Evolutionary conservation across 2,329 filamentous ascomycete species (phyloP), one percentile per base, ranked within the genome.

Genomic region (Monosporascus ibericus): DNA sequence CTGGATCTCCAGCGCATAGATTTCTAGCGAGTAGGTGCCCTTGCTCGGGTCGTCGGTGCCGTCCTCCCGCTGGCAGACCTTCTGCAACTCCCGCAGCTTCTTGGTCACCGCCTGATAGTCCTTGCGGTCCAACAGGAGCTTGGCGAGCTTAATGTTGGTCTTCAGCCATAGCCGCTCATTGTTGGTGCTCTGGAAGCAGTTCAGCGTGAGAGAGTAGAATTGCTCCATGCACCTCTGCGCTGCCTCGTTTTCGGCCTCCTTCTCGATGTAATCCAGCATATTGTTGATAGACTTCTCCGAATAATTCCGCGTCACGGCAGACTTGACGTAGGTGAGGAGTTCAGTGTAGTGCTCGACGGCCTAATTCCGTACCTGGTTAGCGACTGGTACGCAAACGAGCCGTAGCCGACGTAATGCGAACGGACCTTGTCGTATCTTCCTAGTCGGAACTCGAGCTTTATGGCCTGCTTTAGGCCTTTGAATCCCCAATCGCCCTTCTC

Each of bases 211-310:
- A 1, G 90, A 92, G 72, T 97, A 99, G 76, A 99, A 96, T 58
- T 90, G 82, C 69, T 96, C 92, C 85, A 97, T 95, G 70, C 87
- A 92, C 57, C 82, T 77, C 24, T 88, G 85, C 44, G 85, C 82
- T 7, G 84, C 81, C 52, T 86, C 86, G 39, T 83, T 72, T 27
- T 86, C 80, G 14, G 84, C 79, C n/a, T 84, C 88, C 73, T 96
- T 97, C 71, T 97, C 92, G 60, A 99, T 94, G 68, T 88, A 95
- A 73, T 97, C 94, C 47, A 99, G 84, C 86, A 99, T 96, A 70
- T 96, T 97, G 74, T 97, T 97, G 75, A 99, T 96, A 14, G 92
- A 97, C 70, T 97, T 97, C 72, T 99, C 94, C 1, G 94, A 96
- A 72, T 97, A 97, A 72, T 97, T 99, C 57, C 94, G 85, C 40